Evolutionary conservation across 495 filamentous ascomycete species (phyloP).

Genomic region (Hypomontagnella submonticulosa): DNA sequence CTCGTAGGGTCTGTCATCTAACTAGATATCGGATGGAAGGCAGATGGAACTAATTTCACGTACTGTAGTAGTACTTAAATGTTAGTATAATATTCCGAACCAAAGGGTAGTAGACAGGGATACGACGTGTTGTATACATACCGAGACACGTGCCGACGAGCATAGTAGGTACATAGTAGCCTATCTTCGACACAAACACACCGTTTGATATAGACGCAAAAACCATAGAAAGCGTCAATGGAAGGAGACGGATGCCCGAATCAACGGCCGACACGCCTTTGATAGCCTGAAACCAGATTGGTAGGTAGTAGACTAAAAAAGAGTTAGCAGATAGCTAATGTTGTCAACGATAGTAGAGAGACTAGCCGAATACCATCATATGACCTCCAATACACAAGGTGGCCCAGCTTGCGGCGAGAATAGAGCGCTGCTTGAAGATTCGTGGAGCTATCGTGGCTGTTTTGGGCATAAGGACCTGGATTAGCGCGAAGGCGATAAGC

Average conservation of each 20-base stretch:
- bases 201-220: slow-evolving; percentile 57
- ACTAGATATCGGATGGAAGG: too few relatives aligned
- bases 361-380: slow-evolving; percentile 69
- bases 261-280: slow-evolving; percentile 63
- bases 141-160: slow-evolving; percentile 61
- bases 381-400: slow-evolving; percentile 60
- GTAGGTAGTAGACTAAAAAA: slow-evolving; percentile 61
- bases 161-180: slow-evolving; percentile 72
- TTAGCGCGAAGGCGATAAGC: slow-evolving; percentile 63
- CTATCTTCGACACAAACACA: slow-evolving; percentile 55
- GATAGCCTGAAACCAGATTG: slow-evolving; percentile 77
- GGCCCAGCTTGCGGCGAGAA: slow-evolving; percentile 65
- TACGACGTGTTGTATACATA: too few relatives aligned
- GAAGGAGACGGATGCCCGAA: slow-evolving; percentile 63
- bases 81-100: too few relatives aligned
- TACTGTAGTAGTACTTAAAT: too few relatives aligned
- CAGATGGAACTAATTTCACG: too few relatives aligned
- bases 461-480: slow-evolving; percentile 70
- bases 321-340: slow-evolving; percentile 23
- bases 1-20: too few relatives aligned
- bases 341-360: slow-evolving; percentile 42
- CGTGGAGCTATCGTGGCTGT: slow-evolving; percentile 76
- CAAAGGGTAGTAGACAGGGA: too few relatives aligned
- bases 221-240: slow-evolving; percentile 54
- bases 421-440: slow-evolving; percentile 73